Conservation (phyloP, 495 filamentous ascomycete species). For the Tuber calosporum region DNA sequence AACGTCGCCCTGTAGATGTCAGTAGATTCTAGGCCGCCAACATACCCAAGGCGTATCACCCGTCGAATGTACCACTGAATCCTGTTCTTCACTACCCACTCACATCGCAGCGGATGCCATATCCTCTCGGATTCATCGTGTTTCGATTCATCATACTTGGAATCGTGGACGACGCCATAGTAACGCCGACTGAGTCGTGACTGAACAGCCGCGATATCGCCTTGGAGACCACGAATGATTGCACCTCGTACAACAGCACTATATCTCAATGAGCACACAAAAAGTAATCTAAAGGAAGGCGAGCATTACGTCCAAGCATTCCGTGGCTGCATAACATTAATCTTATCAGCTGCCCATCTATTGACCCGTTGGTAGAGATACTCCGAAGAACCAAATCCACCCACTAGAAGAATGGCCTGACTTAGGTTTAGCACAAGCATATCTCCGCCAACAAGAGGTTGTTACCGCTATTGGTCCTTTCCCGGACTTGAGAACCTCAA, state of each 20-base stretch:
- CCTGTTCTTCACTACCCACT: conserved; percentile 39
- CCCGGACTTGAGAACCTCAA: conserved; percentile 33
- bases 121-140: conserved; percentile 31
- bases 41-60: conserved; percentile 7
- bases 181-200: conserved; percentile 43
- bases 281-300: background rate
- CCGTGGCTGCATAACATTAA: conserved; percentile 45
- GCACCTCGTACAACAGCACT: conserved; percentile 40
- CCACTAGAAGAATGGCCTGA: conserved; percentile 45
- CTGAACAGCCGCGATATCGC: conserved; percentile 43
- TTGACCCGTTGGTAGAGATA: conserved; percentile 43
- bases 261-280: conserved; percentile 17
- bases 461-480: conserved; percentile 34
- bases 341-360: conserved; percentile 34
- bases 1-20: conserved; percentile 42
- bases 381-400: conserved; percentile 46
- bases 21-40: background rate
- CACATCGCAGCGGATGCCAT: conserved; percentile 39
- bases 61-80: conserved; percentile 47
- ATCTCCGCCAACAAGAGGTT: background rate
- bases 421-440: background rate
- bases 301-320: conserved; percentile 44
- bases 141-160: conserved; percentile 34
- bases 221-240: conserved; percentile 34
- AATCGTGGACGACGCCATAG: conserved; percentile 46